phyloP scores from a whole-genome alignment of 1,139 yeast species.

The Magnusiomyces magnusii region DNA sequence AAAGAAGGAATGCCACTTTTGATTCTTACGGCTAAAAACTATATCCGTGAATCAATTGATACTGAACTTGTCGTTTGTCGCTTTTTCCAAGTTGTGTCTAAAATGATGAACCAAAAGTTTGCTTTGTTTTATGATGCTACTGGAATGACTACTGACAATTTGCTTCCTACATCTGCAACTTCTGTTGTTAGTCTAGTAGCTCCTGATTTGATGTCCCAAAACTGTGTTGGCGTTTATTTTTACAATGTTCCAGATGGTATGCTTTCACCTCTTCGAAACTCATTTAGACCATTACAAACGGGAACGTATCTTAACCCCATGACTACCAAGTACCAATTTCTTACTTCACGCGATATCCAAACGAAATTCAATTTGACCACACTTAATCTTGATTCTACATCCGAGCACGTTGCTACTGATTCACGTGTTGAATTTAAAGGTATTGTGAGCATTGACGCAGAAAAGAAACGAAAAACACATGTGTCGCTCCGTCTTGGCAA shows the following conservation, averaged over 20 bases:
- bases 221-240: conserved; percentile 51
- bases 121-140: conserved; percentile 64
- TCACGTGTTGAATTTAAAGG: conserved; percentile 20
- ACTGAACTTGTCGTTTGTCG: conserved; percentile 53
- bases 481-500: conserved; percentile 64
- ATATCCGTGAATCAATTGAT: conserved; percentile 42
- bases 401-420: conserved; percentile 23
- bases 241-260: conserved; percentile 51
- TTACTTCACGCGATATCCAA: conserved; percentile 22
- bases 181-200: conserved; percentile 23
- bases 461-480: conserved; percentile 5
- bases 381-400: conserved; percentile 22
- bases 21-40: conserved; percentile 44
- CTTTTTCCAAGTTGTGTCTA: conserved; percentile 58
- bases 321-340: conserved; percentile 21
- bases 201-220: conserved; percentile 45
- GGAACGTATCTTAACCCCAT: conserved; percentile 24
- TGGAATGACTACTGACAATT: conserved; percentile 40
- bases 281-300: conserved; percentile 19
- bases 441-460: conserved; percentile 12
- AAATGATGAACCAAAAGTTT: conserved; percentile 66
- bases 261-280: conserved; percentile 32
- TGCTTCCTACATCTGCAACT: conserved; percentile 30
- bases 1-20: conserved; percentile 68
- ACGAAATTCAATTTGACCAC: conserved; percentile 21